Percentiles rank a stretch among this genome's conserved stretches.
These are phyloP conservation scores for Cynanchum wilfordii DNA, from an alignment of 257 asterid genomes.

Conservation along the genomic window DNA sequence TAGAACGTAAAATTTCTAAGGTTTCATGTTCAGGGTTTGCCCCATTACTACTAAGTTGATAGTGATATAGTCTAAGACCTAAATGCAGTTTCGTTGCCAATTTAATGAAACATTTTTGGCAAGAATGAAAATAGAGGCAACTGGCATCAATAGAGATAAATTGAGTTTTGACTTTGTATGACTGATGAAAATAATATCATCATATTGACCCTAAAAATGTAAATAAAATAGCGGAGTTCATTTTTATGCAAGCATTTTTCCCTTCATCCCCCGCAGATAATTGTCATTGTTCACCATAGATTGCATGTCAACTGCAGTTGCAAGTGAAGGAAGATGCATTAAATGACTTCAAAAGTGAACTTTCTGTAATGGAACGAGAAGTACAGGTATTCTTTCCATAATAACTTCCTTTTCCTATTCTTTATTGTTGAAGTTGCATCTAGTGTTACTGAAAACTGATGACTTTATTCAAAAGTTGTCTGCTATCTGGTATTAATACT, in stretches of 20 bases:
- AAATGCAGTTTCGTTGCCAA: background rate
- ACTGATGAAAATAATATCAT: background rate
- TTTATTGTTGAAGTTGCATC: background rate
- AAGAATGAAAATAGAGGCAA: background rate
- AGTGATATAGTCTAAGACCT: background rate
- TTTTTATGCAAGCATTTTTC: background rate
- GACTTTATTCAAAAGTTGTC: background rate
- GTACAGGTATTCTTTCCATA: constrained; percentile 44
- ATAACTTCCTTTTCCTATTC: background rate
- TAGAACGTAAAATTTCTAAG: background rate
- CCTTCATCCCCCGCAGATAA: background rate
- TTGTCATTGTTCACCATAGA: too few relatives aligned
- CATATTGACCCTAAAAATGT: background rate
- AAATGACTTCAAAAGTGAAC: constrained; percentile 55
- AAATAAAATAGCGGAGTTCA: background rate
- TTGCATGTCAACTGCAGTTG: constrained; percentile 46
- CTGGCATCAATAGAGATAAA: background rate
- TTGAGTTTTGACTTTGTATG: background rate
- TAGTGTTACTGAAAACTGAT: background rate
- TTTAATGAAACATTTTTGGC: background rate
- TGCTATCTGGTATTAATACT: background rate
- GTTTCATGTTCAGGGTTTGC: background rate
- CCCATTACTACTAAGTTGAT: background rate
- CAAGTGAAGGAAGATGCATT: constrained; percentile 59
- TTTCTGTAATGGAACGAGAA: constrained; percentile 54